phyloP scores from a whole-genome alignment of 1,139 yeast species.

The Ogataea hybrid region DNA sequence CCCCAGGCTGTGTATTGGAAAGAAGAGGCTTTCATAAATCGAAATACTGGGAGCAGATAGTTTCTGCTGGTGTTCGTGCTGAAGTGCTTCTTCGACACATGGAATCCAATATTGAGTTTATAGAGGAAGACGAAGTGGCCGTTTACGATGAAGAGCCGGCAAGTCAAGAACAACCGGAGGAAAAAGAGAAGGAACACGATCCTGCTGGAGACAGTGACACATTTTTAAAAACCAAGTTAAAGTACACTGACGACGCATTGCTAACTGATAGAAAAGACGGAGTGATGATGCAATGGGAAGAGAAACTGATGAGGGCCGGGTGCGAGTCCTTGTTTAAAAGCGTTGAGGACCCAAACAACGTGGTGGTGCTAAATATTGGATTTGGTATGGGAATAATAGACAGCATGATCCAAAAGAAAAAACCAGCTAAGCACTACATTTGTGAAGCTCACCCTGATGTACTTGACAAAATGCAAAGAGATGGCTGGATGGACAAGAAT shows the following conservation, averaged over 20 bases:
- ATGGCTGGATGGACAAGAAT: constrained; percentile 82
- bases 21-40: constrained; percentile 46
- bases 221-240: constrained; percentile 64
- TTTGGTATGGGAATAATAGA: constrained; percentile 98
- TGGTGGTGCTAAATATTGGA: constrained; percentile 75
- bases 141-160: constrained; percentile 24
- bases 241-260: constrained; percentile 68
- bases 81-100: constrained; percentile 77
- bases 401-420: constrained; percentile 58
- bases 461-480: constrained; percentile 56
- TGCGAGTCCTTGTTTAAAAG: constrained; percentile 63
- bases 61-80: constrained; percentile 89
- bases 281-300: constrained; percentile 98
- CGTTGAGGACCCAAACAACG: constrained; percentile 38
- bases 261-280: constrained; percentile 81
- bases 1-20: constrained; percentile 72
- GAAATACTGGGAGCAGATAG: constrained; percentile 42
- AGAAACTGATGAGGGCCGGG: constrained; percentile 75
- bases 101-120: constrained; percentile 53
- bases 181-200: constrained; percentile 36
- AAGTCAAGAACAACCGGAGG: constrained; percentile 15
- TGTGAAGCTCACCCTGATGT: constrained; percentile 97
- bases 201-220: constrained; percentile 66
- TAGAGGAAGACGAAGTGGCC: constrained; percentile 20
- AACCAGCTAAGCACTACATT: constrained; percentile 76